These are phyloP conservation scores for Cladophialophora immunda DNA, from an alignment of 2,329 filamentous ascomycete species.

Conservation along the genomic window DNA sequence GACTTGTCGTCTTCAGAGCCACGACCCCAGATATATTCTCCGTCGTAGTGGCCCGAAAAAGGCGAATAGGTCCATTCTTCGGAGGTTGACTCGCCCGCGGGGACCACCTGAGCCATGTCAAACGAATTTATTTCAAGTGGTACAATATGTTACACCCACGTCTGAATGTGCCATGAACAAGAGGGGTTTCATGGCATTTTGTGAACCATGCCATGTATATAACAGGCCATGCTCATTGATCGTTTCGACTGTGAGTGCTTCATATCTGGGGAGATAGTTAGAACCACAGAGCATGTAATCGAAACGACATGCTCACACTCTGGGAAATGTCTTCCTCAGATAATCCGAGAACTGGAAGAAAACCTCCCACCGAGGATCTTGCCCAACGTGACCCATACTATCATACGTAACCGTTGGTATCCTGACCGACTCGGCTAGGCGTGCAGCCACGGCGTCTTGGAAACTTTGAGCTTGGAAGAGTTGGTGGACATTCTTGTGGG, in stretches of 20 bases:
- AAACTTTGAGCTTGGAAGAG: constrained; percentile 34
- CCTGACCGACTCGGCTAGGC: constrained; percentile 58
- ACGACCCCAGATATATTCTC: constrained; percentile 68
- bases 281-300: background rate
- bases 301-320: constrained; percentile 47
- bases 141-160: constrained; percentile 41
- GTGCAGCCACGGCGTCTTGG: constrained; percentile 30
- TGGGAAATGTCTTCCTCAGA: constrained; percentile 61
- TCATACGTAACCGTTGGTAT: constrained; percentile 66
- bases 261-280: constrained; percentile 22
- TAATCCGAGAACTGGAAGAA: constrained; percentile 64
- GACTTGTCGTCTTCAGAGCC: constrained; percentile 70
- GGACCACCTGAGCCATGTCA: constrained; percentile 55
- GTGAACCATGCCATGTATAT: constrained; percentile 65
- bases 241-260: constrained; percentile 50
- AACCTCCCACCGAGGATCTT: constrained; percentile 67
- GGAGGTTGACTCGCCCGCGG: constrained; percentile 61
- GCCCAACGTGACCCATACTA: constrained; percentile 62
- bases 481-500: constrained; percentile 26
- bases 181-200: constrained; percentile 61
- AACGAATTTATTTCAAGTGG: background rate
- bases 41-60: constrained; percentile 67
- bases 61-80: constrained; percentile 67
- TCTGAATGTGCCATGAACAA: constrained; percentile 72
- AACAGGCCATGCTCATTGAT: constrained; percentile 68